Evolutionary conservation across 176 grass and related monocot genomes (phyloP), one percentile per base, ranked within the genome.

Genomic region (Aegilops longissima): DNA sequence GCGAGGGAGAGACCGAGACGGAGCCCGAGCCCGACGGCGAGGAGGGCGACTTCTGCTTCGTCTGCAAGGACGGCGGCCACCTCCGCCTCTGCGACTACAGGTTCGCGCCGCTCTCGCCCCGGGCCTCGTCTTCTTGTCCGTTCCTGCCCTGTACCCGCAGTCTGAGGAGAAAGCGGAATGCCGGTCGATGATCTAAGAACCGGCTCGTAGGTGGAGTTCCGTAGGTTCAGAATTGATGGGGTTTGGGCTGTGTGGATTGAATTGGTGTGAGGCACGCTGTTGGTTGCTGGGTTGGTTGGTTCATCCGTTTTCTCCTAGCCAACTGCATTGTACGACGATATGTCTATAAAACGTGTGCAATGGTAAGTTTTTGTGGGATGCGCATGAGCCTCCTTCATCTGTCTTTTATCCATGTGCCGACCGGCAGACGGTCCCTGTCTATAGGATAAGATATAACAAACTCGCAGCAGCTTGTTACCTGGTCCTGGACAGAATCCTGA

Each of bases 11-110:
- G 17, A 11, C 0, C 1, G 88, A 77, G 18, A 80, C 42, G 40
- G 84, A 90, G 25, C 40, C 24, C 73, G 73, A 76, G 24, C n/a
- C 24, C 21, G 80, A 77, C 9, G 80, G 77, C 13, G 73, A 17
- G 36, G 89, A 82, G 20, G 74, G 77, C 65, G 84, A 90, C 75
- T 66, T 47, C 75, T 90, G 89, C 84, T 90, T 90, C 80, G 44
- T 5, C 66, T 90, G 89, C 84, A 90, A 90, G 84, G 89, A 90
- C 80, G 89, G 89, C 75, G 89, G 89, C 27, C 24, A 27, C 4
- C 89, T 90, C 58, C 89, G 66, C 58, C 13, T 83, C 80, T 90
- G 89, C 80, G 89, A 90, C 34, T 80, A 58, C 80, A 87, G 89
- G 89, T 90, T 86, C 62, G 47, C 8, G 10, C n/a, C 25, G 20